Evolutionary conservation across 75 land plant species (phyloP).

Genomic region (Pinus tabuliformis): DNA sequence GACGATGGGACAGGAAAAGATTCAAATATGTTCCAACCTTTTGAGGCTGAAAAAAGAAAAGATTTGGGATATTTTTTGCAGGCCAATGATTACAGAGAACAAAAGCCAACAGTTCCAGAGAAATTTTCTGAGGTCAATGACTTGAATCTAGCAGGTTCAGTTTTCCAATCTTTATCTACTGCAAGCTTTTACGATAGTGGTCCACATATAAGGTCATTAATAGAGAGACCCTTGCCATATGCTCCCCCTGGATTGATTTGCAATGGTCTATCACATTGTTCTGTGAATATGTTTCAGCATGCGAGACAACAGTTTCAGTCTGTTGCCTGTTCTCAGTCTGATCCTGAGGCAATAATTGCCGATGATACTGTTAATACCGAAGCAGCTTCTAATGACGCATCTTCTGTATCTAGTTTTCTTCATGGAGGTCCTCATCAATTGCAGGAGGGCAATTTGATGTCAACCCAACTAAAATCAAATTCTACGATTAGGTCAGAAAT

Average conservation of each 20-base stretch:
- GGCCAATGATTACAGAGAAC: background rate
- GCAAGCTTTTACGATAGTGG: background rate
- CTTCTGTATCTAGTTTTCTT: background rate
- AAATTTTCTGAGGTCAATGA: background rate
- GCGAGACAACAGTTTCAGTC: background rate
- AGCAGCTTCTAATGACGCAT: constrained; percentile 2
- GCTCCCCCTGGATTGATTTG: background rate
- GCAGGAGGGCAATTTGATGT: background rate
- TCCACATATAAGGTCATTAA: background rate
- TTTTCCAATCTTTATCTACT: background rate
- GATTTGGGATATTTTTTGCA: background rate
- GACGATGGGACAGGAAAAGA: constrained; percentile 1
- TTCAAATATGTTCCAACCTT: background rate
- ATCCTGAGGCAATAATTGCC: background rate
- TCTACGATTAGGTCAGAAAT: background rate
- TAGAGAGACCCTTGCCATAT: background rate
- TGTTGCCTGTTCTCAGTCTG: background rate
- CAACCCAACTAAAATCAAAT: background rate
- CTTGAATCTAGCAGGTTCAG: background rate
- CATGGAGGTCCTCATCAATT: background rate
- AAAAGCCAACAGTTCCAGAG: background rate
- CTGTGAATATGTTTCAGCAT: background rate
- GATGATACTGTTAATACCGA: background rate
- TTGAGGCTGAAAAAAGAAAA: background rate
- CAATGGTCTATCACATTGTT: background rate